Conservation (phyloP, 2,329 filamentous ascomycete species). For the Ramularia endophylla region DNA sequence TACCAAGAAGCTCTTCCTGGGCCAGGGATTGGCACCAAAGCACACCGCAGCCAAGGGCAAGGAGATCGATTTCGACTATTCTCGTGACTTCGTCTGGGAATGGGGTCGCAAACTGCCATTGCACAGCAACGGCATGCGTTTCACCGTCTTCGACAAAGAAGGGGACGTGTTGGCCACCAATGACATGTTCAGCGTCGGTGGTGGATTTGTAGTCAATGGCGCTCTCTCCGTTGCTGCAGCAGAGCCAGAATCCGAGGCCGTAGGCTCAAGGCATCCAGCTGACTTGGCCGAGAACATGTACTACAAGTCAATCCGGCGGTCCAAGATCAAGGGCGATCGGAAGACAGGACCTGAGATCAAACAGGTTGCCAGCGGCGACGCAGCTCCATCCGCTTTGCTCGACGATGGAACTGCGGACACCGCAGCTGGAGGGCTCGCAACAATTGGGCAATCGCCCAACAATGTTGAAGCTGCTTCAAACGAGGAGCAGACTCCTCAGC, state of each 20-base stretch:
- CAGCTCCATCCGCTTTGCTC: conserved; percentile 11
- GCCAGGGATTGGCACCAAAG: conserved; percentile 36
- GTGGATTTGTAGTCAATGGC: conserved; percentile 50
- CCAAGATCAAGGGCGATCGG: conserved; percentile 44
- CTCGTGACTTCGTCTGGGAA: conserved; percentile 46
- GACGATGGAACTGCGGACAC: background rate
- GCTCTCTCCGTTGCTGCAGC: conserved; percentile 39
- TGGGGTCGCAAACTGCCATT: conserved; percentile 48
- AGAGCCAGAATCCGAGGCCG: conserved; percentile 21
- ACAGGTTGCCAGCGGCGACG: conserved; percentile 36
- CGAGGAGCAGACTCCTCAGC: conserved; percentile 27
- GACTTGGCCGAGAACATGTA: conserved; percentile 49
- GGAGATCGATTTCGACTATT: conserved; percentile 47
- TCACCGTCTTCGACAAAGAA: conserved; percentile 46
- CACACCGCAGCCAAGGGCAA: conserved; percentile 33
- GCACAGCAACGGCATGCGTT: conserved; percentile 50
- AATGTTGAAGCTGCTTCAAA: background rate
- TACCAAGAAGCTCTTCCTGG: conserved; percentile 41
- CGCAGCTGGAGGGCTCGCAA: background rate
- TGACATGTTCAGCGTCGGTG: conserved; percentile 48
- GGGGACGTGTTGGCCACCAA: conserved; percentile 45
- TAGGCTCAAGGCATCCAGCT: conserved; percentile 35
- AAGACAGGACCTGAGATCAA: conserved; percentile 30
- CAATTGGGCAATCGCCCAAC: background rate
- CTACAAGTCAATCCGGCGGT: conserved; percentile 47